Conservation (phyloP, 1,284 basidiomycete species). For the Tausonia pullulans region DNA sequence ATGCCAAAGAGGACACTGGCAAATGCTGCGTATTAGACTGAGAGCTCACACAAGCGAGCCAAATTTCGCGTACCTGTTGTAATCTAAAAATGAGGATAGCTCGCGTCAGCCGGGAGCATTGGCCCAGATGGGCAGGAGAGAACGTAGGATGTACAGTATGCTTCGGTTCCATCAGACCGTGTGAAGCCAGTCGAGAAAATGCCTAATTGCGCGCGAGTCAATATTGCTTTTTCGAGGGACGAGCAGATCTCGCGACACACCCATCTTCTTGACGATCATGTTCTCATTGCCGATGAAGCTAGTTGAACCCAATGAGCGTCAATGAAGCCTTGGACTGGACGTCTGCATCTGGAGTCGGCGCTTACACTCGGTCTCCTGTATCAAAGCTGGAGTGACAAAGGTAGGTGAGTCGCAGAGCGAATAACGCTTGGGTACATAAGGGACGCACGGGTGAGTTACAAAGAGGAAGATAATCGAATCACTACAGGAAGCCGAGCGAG, state of each 20-base stretch:
- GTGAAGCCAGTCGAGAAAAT: constrained; percentile 47
- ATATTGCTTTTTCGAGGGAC: too few relatives aligned
- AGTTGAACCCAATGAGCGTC: constrained; percentile 18
- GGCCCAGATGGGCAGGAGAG: constrained; percentile 23
- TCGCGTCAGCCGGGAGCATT: too few relatives aligned
- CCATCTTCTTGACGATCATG: constrained; percentile 53
- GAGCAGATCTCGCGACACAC: too few relatives aligned
- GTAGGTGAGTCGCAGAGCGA: too few relatives aligned
- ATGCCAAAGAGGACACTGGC: constrained; percentile 7
- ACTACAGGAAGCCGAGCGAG: not conserved
- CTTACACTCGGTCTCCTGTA: constrained; percentile 49
- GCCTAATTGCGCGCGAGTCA: not conserved
- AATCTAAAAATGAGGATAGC: too few relatives aligned
- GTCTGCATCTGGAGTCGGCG: too few relatives aligned
- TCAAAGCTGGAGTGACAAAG: constrained; percentile 37
- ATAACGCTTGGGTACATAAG: too few relatives aligned
- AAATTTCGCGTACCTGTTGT: too few relatives aligned
- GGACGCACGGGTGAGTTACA: constrained; percentile 47
- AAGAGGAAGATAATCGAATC: constrained; percentile 68
- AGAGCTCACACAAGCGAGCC: not conserved
- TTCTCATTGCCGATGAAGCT: too few relatives aligned
- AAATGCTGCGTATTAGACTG: not conserved
- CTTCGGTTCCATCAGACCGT: constrained; percentile 55
- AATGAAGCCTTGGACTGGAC: constrained; percentile 50
- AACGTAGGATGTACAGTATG: constrained; percentile 43